These are phyloP conservation scores for Mortierella sp. DNA, from an alignment of 371 early-diverging fungal genomes.

Conservation along the genomic window DNA sequence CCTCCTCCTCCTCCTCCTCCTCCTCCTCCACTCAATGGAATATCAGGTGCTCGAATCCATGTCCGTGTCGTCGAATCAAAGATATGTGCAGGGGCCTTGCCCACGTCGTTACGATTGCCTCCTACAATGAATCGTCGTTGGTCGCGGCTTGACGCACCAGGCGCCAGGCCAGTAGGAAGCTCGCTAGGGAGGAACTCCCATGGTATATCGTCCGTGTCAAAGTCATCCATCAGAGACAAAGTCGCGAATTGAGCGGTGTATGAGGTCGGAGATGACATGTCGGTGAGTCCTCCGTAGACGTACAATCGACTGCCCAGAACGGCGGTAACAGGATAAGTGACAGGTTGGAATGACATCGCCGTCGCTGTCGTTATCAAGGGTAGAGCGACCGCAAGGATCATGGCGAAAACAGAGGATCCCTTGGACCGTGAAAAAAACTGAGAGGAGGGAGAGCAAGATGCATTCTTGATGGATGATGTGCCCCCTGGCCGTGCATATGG, in stretches of 20 bases:
- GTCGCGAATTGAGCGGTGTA: conserved; percentile 33
- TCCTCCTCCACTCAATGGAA: no score
- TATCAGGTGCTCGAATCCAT: conserved; percentile 25
- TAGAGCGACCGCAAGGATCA: neutral
- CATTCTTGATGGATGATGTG: no score
- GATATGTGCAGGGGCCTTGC: conserved; percentile 19
- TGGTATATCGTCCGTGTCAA: conserved; percentile 23
- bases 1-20: no score
- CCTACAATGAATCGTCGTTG: conserved; percentile 27
- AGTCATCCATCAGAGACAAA: conserved; percentile 17
- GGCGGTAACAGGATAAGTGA: conserved; percentile 33
- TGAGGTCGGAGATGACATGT: conserved; percentile 9
- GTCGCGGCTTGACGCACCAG: conserved; percentile 16
- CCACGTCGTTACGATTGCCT: conserved; percentile 28
- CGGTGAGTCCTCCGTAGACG: conserved; percentile 39
- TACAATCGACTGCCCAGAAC: conserved; percentile 23
- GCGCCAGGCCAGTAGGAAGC: conserved; percentile 25
- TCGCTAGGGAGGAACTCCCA: conserved; percentile 29
- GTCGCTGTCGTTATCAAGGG: neutral
- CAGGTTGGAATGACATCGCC: conserved; percentile 19
- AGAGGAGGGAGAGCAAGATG: no score
- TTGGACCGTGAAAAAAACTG: neutral
- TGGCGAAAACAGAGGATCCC: neutral
- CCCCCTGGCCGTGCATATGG: neutral
- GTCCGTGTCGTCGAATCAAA: conserved; percentile 13